A percentile compares a stretch with the other conserved stretches of the same genome.
phyloP scores from a whole-genome alignment of 305 asterid species.

The Salvia sclarea region DNA sequence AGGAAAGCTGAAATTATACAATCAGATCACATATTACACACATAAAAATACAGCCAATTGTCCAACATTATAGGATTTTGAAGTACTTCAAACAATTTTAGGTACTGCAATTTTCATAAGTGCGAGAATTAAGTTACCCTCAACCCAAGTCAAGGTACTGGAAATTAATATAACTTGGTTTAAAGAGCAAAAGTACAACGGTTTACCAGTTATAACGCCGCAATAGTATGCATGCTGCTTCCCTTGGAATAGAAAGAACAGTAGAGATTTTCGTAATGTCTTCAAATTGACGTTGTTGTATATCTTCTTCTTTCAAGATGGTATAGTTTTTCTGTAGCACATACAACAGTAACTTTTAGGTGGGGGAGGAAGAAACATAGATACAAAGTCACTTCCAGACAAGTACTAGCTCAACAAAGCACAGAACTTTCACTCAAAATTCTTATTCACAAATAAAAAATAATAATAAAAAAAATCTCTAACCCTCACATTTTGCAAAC shows the following conservation, averaged over 20 bases:
- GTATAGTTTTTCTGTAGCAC: constrained; percentile 71
- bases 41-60: neutral
- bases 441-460: neutral
- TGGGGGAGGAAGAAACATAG: neutral
- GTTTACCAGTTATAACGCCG: constrained; percentile 77
- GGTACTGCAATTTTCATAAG: constrained; percentile 18
- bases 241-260: constrained; percentile 78
- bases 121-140: neutral
- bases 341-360: constrained; percentile 8
- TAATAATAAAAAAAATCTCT: neutral
- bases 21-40: constrained; percentile 2
- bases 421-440: constrained; percentile 1
- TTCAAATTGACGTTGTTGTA: constrained; percentile 65
- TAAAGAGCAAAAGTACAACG: constrained; percentile 11
- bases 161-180: constrained; percentile 9
- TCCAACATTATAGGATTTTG: neutral
- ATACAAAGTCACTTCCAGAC: constrained; percentile 16
- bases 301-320: constrained; percentile 78
- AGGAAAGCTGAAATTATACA: constrained; percentile 5
- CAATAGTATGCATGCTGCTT: constrained; percentile 73
- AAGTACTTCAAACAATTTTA: constrained; percentile 20
- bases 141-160: constrained; percentile 10
- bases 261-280: constrained; percentile 65
- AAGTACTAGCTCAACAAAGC: constrained; percentile 15
- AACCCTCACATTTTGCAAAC: neutral